phyloP scores from a whole-genome alignment of 805 yeast species.

The Monosporozyma unispora region DNA sequence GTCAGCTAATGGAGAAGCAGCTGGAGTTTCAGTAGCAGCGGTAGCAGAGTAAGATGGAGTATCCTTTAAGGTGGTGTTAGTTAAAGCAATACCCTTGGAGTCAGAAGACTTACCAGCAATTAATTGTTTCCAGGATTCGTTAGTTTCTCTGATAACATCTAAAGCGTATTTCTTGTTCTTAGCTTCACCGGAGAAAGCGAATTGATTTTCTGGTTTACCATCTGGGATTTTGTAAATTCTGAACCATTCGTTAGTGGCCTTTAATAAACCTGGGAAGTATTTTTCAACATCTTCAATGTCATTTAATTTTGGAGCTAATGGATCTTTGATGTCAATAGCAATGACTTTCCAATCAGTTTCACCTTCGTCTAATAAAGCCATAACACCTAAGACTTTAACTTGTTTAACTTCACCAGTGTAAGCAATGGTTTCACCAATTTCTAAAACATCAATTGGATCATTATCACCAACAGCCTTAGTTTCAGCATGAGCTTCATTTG shows the following conservation, averaged over 20 bases:
- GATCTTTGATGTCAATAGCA: conserved; percentile 80
- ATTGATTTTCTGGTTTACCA: conserved; percentile 93
- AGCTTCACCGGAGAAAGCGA: conserved; percentile 94
- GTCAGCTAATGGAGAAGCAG: conserved; percentile 63
- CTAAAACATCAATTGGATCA: conserved; percentile 81
- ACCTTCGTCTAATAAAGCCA: conserved; percentile 91
- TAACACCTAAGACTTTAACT: conserved; percentile 87
- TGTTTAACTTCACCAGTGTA: conserved; percentile 69
- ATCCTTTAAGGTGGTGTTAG: conserved; percentile 61
- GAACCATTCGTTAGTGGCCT: conserved; percentile 97
- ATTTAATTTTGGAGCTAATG: conserved; percentile 75
- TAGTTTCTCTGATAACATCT: conserved; percentile 73
- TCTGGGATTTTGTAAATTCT: conserved; percentile 96
- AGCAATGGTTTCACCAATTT: conserved; percentile 61
- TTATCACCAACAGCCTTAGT: conserved; percentile 69
- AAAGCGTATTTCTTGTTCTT: conserved; percentile 80
- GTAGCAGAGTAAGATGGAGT: conserved; percentile 46
- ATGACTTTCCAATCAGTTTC: conserved; percentile 90
- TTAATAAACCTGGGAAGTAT: conserved; percentile 84
- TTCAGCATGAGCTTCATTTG: conserved; percentile 53
- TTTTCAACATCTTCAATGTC: conserved; percentile 87
- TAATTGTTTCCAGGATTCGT: conserved; percentile 74
- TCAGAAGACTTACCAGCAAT: conserved; percentile 53
- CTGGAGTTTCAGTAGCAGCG: conserved; percentile 48
- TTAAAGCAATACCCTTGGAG: conserved; percentile 59